Evolutionary conservation across 2,329 filamentous ascomycete species (phyloP).

Genomic region (Septoria linicola): DNA sequence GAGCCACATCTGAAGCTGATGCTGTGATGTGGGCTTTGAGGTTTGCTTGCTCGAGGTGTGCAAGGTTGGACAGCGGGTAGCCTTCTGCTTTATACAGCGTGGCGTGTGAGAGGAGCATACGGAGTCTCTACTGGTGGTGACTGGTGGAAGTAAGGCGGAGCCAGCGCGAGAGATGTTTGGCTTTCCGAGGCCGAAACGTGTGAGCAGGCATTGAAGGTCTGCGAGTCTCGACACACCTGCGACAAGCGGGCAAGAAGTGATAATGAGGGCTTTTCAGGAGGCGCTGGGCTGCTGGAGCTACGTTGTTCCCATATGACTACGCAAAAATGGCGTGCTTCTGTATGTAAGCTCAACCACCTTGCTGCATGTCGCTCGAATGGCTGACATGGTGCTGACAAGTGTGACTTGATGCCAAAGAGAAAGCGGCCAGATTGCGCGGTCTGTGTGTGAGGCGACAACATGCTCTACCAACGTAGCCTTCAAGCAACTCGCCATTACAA

Average conservation of each 20-base stretch:
- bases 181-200: constrained; percentile 30
- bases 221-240: constrained; percentile 34
- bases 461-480: constrained; percentile 26
- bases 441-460: constrained; percentile 47
- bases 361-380: constrained; percentile 45
- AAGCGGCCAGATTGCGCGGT: constrained; percentile 38
- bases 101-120: constrained; percentile 51
- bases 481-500: constrained; percentile 13
- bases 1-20: constrained; percentile 53
- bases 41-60: constrained; percentile 45
- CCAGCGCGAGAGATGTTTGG: constrained; percentile 15
- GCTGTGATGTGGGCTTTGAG: constrained; percentile 48
- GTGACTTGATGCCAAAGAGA: constrained; percentile 39
- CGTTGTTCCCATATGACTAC: constrained; percentile 29
- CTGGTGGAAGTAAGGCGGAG: constrained; percentile 5
- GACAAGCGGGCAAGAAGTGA: constrained; percentile 19
- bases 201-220: constrained; percentile 15
- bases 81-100: constrained; percentile 39
- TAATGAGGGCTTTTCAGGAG: constrained; percentile 19
- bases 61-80: constrained; percentile 49
- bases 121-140: constrained; percentile 44
- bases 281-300: constrained; percentile 34
- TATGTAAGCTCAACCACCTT: constrained; percentile 52
- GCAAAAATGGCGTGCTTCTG: constrained; percentile 42
- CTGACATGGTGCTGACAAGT: constrained; percentile 59